Evolutionary conservation across 805 yeast species (phyloP), one percentile per base, ranked within the genome.

Genomic region (Pichia eremophila): DNA sequence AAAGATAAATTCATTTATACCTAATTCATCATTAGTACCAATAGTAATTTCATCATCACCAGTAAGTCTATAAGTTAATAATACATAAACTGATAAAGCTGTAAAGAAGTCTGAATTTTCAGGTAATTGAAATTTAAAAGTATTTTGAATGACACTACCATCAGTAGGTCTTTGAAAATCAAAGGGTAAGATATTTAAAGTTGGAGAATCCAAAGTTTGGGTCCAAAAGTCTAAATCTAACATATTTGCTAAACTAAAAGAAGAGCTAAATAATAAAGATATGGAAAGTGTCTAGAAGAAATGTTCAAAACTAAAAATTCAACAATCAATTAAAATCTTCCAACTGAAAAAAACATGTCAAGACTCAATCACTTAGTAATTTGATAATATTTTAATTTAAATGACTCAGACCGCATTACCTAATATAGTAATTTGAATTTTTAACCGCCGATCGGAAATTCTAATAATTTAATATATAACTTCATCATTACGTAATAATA

Each of bases 1-100:
- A 28, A 87, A 61, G 17, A 86, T 80, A 54, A 81, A 76, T 28
- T 78, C 78, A 45, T 69, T 66, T 6, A 63, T 63, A 7, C 64
- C 64, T 3, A 66, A 55, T 27, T 74, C 64, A 55, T 83, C 79
- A 0, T 89, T 80, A 0, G 89, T 80, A n/a, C 90, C 89, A 51
- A 91, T 68, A n/a, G 84, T 81, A 44, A 93, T 81, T 58, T 91
- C 97, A 54, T 91, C 97, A 62, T 91, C 98, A 25, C 97, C 98
- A 2, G 96, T 84, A 42, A 87, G 70, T 60, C 98, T 74, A 65
- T 77, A 83, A 37, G 87, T 73, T 48, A 91, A 72, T 1, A 83
- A 78, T 25, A 83, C 78, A 67, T 81, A 85, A 1, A 77, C 77
- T 17, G 95, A 70, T 51, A 87, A 70, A 0, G 81, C 80, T 15